Base-by-base conservation (phyloP, 2,329 filamentous ascomycete genomes). In the Alternaria sp. region DNA sequence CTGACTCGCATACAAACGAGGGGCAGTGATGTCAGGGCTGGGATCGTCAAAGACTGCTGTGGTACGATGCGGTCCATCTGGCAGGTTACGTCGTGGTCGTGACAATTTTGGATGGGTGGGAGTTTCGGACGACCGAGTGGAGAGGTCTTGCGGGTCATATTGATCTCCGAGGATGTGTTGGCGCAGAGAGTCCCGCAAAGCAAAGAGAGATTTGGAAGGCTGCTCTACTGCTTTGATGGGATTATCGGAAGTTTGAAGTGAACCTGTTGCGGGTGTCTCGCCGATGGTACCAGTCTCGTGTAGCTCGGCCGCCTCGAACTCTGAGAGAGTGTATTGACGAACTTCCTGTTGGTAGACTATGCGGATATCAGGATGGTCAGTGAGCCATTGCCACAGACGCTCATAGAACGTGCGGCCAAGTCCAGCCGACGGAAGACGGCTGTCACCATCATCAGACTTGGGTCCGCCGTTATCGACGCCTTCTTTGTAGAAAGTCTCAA, bases 321-420 rank as follows among this genome's bases (percentile, higher is more conserved):
- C 74, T 1, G 70, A 52, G 10, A 79, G 71, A 10, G 72, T 73
- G 17, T 76, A 70, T 4, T 64, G 61, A 57, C 68, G 61, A 57
- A 68, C 61, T 66, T 83, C 80, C 23, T 79, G 76, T 54, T 84
- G 77, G 25, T 82, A 76, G 23, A 85, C 81, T 30, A 89, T 81
- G 4, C 81, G 85, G 47, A 90, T 82, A 64, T 90, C 88, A 1
- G 84, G 81, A 69, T 89, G 84, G 47, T 77, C 78, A 11, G 78
- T 83, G 54, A 90, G 79, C 87, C 87, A 89, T 36, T 79, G 77
- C 86, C 88, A 90, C 36, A 87, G 80, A 52, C 82, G 84, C 52
- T 84, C 82, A 61, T 87, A 79, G 64, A 89, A 84, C 8, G 66
- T 77, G 36, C 83, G 82, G 23, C 59, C 59, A 57, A 63, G 55